Conservation (phyloP, 495 filamentous ascomycete species). For the Mytilinidion resinicola region DNA sequence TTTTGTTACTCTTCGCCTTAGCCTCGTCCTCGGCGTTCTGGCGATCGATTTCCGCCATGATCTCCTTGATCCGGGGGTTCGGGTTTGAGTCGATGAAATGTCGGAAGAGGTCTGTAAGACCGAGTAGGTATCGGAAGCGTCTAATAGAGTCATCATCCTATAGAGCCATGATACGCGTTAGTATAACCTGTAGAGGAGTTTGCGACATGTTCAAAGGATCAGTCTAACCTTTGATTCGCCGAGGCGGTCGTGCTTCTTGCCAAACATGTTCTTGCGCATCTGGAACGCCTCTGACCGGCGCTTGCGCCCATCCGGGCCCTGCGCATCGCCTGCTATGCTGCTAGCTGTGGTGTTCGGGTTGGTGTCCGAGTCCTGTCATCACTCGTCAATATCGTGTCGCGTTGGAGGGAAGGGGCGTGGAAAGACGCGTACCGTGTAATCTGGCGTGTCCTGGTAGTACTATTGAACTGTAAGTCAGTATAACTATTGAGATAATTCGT, state of each 20-base stretch:
- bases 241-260: conserved; percentile 86
- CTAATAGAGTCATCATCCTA: conserved; percentile 95
- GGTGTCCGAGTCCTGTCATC: conserved; percentile 70
- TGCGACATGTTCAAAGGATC: not conserved
- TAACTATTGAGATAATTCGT: too few relatives aligned
- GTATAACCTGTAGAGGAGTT: not conserved
- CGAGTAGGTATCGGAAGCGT: conserved; percentile 90
- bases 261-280: conserved; percentile 81
- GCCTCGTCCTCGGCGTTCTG: conserved; percentile 72
- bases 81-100: conserved; percentile 99
- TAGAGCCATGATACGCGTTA: not conserved
- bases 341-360: conserved; percentile 87
- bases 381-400: not conserved
- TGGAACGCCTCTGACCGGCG: conserved; percentile 77
- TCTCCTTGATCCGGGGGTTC: conserved; percentile 81
- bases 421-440: conserved; percentile 55
- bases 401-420: not conserved
- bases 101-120: conserved; percentile 93
- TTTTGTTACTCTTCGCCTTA: conserved; percentile 62
- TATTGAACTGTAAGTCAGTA: conserved; percentile 9
- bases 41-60: conserved; percentile 87
- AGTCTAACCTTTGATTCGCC: conserved; percentile 79
- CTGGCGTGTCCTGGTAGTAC: conserved; percentile 67
- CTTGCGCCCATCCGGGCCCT: conserved; percentile 68
- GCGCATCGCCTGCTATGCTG: conserved; percentile 69